These are phyloP conservation scores for Kwoniella dendrophila DNA, from an alignment of 768 basidiomycete species.

Conservation along the genomic window DNA sequence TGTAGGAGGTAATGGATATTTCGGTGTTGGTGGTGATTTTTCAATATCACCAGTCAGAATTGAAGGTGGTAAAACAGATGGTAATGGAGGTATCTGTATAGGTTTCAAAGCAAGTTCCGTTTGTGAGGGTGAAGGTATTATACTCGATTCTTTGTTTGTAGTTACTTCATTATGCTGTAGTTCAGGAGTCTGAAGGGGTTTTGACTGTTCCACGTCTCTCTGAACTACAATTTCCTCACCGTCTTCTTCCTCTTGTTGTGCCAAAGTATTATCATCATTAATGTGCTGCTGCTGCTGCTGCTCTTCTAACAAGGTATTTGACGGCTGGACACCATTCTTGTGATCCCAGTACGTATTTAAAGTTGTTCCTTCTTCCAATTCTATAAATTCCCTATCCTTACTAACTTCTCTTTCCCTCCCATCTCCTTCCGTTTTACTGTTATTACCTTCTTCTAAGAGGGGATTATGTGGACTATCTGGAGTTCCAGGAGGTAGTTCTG, in stretches of 20 bases:
- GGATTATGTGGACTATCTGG: too few relatives aligned
- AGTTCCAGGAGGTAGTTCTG: slow-evolving; percentile 32
- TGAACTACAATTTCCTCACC: too few relatives aligned
- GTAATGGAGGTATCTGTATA: not conserved
- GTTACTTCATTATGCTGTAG: not conserved
- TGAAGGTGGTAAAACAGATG: not conserved
- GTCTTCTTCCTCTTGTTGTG: too few relatives aligned
- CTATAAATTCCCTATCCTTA: slow-evolving; percentile 9
- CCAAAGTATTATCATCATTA: too few relatives aligned
- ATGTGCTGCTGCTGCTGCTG: not conserved
- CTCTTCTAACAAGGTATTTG: not conserved
- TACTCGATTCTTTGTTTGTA: not conserved
- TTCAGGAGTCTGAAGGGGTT: too few relatives aligned
- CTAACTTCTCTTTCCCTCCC: slow-evolving; percentile 4
- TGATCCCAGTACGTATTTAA: not conserved
- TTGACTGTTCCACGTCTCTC: too few relatives aligned
- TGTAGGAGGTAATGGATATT: slow-evolving; percentile 29
- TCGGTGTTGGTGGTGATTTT: slow-evolving; percentile 17
- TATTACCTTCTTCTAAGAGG: too few relatives aligned
- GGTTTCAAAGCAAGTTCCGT: not conserved
- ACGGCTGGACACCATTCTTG: too few relatives aligned
- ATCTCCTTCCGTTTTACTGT: not conserved
- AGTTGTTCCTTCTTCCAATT: slow-evolving; percentile 8
- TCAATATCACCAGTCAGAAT: not conserved
- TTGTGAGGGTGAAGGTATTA: not conserved